Conservation (phyloP, 2,329 filamentous ascomycete genomes). For the Colletotrichum sp. region DNA sequence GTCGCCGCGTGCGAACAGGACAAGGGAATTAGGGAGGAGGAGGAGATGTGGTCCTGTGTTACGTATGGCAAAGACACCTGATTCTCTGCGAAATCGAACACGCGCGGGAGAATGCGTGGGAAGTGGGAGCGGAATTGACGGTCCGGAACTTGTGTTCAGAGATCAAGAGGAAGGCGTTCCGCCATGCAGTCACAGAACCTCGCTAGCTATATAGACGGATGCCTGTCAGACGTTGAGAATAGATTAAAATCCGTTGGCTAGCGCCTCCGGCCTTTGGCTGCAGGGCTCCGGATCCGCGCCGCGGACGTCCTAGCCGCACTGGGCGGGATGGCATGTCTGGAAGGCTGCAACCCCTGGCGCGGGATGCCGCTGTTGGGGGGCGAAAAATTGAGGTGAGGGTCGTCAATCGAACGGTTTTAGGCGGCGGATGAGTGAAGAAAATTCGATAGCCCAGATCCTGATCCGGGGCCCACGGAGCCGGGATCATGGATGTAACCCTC, state of each 20-base stretch:
- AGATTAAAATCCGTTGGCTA: constrained; percentile 1
- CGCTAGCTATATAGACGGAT: constrained; percentile 10
- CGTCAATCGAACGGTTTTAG: background rate
- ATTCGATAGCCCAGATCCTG: background rate
- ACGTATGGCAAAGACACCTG: background rate
- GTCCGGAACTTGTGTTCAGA: background rate
- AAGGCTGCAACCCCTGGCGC: background rate
- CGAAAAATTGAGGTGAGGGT: background rate
- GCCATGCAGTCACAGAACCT: background rate
- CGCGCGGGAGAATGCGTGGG: background rate
- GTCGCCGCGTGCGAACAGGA: background rate
- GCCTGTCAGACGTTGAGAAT: background rate
- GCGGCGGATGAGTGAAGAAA: background rate
- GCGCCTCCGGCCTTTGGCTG: background rate
- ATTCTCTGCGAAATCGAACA: background rate
- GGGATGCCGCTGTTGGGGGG: background rate
- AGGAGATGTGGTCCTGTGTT: background rate
- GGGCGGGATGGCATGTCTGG: background rate
- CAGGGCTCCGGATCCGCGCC: background rate
- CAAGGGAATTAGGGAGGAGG: background rate
- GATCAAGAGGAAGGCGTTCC: too few relatives aligned
- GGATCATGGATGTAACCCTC: background rate
- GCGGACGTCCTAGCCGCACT: background rate
- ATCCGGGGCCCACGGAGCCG: background rate
- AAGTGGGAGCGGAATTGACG: background rate